These are phyloP conservation scores for Pyrenophora seminiperda DNA, from an alignment of 2,329 filamentous ascomycete species.

Conservation along the genomic window DNA sequence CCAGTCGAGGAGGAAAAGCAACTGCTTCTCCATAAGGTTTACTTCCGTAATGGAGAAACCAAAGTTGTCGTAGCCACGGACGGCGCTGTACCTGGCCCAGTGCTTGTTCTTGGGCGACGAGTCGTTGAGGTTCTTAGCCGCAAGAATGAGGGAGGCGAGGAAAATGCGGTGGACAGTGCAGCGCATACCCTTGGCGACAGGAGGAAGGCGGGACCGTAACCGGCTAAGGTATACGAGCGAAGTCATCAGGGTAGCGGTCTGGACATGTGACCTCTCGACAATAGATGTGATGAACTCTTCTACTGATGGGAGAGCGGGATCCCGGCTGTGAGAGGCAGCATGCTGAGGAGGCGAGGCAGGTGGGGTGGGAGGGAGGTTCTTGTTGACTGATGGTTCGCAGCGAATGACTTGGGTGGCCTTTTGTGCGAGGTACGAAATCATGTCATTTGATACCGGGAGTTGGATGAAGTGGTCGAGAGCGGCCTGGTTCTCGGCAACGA, in stretches of 20 bases:
- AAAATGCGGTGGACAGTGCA: conserved; percentile 99
- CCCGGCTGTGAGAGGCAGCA: conserved; percentile 54
- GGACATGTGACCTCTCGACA: conserved; percentile 90
- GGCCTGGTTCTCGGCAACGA: conserved; percentile 64
- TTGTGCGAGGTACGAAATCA: conserved; percentile 77
- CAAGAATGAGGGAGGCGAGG: conserved; percentile 79
- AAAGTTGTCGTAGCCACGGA: conserved; percentile 75
- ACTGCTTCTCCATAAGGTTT: conserved; percentile 99
- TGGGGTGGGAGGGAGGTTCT: conserved; percentile 62
- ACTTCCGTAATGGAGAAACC: conserved; percentile 95
- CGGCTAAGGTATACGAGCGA: conserved; percentile 91
- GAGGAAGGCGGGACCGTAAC: conserved; percentile 82
- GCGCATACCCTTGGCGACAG: conserved; percentile 92
- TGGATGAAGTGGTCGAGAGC: conserved; percentile 83
- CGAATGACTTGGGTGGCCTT: conserved; percentile 79
- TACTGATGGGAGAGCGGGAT: conserved; percentile 70
- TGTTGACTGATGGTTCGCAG: conserved; percentile 65
- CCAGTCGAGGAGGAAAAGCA: conserved; percentile 94
- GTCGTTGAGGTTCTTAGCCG: conserved; percentile 98
- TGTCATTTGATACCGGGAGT: conserved; percentile 72
- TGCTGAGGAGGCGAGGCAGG: conserved; percentile 63
- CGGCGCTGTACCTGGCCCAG: conserved; percentile 91
- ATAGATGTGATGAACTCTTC: conserved; percentile 92
- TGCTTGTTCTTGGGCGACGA: conserved; percentile 99
- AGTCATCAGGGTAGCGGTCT: conserved; percentile 96